phyloP scores from a whole-genome alignment of 2,329 filamentous ascomycete species.

The Seiridium cupressi region DNA sequence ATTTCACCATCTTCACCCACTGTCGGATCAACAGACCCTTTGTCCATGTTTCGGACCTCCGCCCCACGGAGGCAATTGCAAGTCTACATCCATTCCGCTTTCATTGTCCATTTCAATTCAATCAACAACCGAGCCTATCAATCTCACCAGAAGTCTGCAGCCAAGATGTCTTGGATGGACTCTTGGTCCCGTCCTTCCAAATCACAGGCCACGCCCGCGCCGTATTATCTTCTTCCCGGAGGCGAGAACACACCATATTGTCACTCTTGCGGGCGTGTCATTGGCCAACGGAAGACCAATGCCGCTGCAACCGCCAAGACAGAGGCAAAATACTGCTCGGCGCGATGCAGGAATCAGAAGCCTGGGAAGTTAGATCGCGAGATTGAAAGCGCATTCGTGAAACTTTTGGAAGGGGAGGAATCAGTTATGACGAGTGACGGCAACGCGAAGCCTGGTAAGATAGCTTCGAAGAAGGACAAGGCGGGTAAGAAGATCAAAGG shows the following conservation, averaged over 20 bases:
- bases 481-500: slow-evolving; percentile 41
- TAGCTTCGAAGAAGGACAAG: slow-evolving; percentile 23
- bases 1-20: background rate
- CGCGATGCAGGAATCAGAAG: slow-evolving; percentile 50
- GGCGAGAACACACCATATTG: slow-evolving; percentile 53
- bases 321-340: slow-evolving; percentile 54
- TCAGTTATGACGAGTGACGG: background rate
- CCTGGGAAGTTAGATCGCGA: slow-evolving; percentile 46
- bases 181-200: slow-evolving; percentile 39
- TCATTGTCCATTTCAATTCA: background rate
- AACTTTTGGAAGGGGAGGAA: slow-evolving; percentile 25
- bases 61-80: background rate
- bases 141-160: background rate
- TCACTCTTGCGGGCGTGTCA: slow-evolving; percentile 54
- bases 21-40: background rate
- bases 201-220: slow-evolving; percentile 43
- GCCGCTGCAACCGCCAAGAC: slow-evolving; percentile 18
- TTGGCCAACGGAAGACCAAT: slow-evolving; percentile 35
- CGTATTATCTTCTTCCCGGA: slow-evolving; percentile 48
- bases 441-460: background rate
- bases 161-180: slow-evolving; percentile 41
- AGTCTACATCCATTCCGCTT: background rate
- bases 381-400: slow-evolving; percentile 49
- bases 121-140: background rate
- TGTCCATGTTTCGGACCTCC: background rate